Evolutionary conservation across 2,329 filamentous ascomycete species (phyloP).

Genomic region (Aplosporella prunicola): DNA sequence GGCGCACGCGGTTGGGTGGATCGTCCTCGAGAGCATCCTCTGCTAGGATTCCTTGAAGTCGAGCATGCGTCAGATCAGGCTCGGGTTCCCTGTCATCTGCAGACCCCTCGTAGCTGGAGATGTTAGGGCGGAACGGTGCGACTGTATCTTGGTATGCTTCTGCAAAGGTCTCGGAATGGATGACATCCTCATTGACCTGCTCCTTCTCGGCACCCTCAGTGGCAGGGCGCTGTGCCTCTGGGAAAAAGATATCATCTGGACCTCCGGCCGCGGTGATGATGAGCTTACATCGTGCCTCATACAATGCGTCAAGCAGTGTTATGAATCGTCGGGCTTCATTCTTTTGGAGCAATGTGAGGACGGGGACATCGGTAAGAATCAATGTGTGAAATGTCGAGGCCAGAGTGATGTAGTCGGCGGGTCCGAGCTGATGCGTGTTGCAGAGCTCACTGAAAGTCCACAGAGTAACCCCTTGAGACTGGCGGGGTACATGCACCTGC

Average conservation of each 20-base stretch:
- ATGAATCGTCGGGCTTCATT: constrained; percentile 76
- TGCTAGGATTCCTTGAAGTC: constrained; percentile 28
- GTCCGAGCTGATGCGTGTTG: constrained; percentile 54
- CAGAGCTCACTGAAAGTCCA: constrained; percentile 65
- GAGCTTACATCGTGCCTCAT: constrained; percentile 72
- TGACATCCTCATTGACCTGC: constrained; percentile 36
- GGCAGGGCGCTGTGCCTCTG: constrained; percentile 36
- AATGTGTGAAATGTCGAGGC: constrained; percentile 73
- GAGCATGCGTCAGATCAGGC: constrained; percentile 28
- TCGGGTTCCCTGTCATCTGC: constrained; percentile 10
- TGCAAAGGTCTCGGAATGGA: constrained; percentile 56
- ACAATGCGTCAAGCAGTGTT: constrained; percentile 68
- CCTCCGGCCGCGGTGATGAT: constrained; percentile 57
- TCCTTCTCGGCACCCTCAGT: constrained; percentile 12
- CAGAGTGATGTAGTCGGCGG: constrained; percentile 74
- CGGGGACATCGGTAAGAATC: constrained; percentile 60
- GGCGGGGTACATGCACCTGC: constrained; percentile 48
- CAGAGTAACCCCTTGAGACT: constrained; percentile 48
- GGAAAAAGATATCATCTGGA: constrained; percentile 71
- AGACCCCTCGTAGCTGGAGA: constrained; percentile 50
- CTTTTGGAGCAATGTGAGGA: constrained; percentile 59
- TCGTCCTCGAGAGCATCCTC: constrained; percentile 42
- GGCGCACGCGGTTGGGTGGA: constrained; percentile 34
- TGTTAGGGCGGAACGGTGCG: constrained; percentile 69
- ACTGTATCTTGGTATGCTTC: constrained; percentile 73